Evolutionary conservation across 225 moss, liverwort and hornwort species (phyloP), one percentile per base, ranked within the genome.

Genomic region (Ulota crispa): DNA sequence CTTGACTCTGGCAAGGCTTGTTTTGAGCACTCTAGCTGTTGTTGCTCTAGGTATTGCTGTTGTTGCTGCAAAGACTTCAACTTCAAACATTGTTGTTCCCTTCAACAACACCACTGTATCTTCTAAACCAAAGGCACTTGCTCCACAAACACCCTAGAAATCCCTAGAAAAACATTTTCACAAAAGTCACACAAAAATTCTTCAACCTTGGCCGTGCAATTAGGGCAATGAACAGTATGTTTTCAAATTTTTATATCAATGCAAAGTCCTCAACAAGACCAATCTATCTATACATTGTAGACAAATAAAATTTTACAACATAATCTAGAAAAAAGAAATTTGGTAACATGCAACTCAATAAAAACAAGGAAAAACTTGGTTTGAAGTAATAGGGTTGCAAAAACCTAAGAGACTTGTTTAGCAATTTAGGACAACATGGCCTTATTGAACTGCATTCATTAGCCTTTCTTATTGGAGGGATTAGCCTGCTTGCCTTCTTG

Each of bases 351-450:
- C 41, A 41, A 41, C 41, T 41, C 9, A 10, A 41, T 9, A 41
- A 10, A 41, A 41, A 41, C 2, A 10, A 10, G 41, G 9, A 10
- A 41, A 41, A 9, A 41, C 41, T 41, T 41, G 41, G 2, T 41
- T 41, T 41, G 6, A 36, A 9, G 41, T 9, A 9, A 9, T 41
- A 41, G 41, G 41, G 41, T 71, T 81, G 66, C 80, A 83, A 81
- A 68, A 80, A 95, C 95, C 95, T 97, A 92, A 78, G 92, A 95
- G 68, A 95, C 91, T 78, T 91, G 92, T 72, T 95, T 95, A 60
- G 94, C 95, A 89, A 98, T 90, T 82, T 87, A 89, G 82, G 93
- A 89, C 76, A 95, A 75, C 91, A 94, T 87, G 30, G 91, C 84
- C 90, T 91, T 93, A 18, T 90, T 75, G 41, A 90, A 93, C 42